Percentiles rank a stretch among this genome's conserved stretches.
These are phyloP conservation scores for Eutypella sp. DNA, from an alignment of 2,329 filamentous ascomycete species.

Conservation along the genomic window DNA sequence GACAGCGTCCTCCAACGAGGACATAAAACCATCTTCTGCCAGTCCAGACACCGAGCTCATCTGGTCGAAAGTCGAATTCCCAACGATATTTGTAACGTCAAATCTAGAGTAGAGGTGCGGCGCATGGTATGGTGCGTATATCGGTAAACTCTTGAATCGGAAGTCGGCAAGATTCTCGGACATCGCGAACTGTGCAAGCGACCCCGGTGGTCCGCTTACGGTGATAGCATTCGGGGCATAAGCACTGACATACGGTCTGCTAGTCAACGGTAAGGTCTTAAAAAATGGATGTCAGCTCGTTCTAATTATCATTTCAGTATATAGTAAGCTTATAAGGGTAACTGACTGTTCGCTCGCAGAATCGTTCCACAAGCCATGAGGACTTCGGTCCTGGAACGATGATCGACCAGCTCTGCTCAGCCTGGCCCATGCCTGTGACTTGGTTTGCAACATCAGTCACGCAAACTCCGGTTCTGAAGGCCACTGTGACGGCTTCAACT, in stretches of 20 bases:
- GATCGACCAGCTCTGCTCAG: constrained; percentile 14
- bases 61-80: neutral
- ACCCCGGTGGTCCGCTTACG: constrained; percentile 12
- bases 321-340: neutral
- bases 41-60: constrained; percentile 6
- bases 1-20: constrained; percentile 11
- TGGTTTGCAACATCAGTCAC: constrained; percentile 11
- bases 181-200: constrained; percentile 4
- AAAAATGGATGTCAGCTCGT: too few relatives aligned
- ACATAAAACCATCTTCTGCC: constrained; percentile 5
- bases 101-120: constrained; percentile 20
- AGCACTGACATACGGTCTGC: constrained; percentile 11
- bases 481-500: constrained; percentile 23
- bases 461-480: constrained; percentile 25
- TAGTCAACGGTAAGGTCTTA: constrained; percentile 9
- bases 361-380: constrained; percentile 10
- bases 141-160: constrained; percentile 33
- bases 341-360: constrained; percentile 9
- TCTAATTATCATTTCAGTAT: neutral
- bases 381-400: constrained; percentile 15
- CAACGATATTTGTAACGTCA: constrained; percentile 15
- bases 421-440: constrained; percentile 3
- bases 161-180: constrained; percentile 9
- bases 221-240: constrained; percentile 11
- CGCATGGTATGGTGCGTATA: constrained; percentile 28